These are phyloP conservation scores for Ambrosia trifida DNA, from an alignment of 129 eudicot species.

Conservation along the genomic window DNA sequence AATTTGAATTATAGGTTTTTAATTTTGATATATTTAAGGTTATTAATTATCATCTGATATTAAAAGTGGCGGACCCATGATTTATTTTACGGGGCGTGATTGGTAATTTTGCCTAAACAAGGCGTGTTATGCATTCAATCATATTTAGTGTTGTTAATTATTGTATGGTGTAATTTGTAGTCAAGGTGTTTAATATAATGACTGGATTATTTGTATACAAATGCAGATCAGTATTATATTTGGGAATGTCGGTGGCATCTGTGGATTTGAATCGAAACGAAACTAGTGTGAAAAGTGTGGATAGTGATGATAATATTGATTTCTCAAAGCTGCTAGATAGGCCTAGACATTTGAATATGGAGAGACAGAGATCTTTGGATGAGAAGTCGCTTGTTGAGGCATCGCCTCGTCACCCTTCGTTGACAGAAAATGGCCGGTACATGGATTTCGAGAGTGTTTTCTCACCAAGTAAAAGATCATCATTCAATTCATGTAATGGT, in stretches of 20 bases:
- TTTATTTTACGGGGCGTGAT: too few species aligned
- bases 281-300: slow-evolving; percentile 27
- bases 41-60: background rate
- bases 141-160: background rate
- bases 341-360: slow-evolving; percentile 69
- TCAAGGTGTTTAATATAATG: slow-evolving; percentile 4
- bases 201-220: background rate
- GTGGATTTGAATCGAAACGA: slow-evolving; percentile 50
- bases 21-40: background rate
- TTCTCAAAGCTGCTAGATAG: slow-evolving; percentile 63
- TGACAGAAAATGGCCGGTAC: slow-evolving; percentile 48
- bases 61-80: too few species aligned
- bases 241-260: slow-evolving; percentile 49
- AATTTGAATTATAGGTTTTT: background rate
- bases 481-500: slow-evolving; percentile 60
- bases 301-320: slow-evolving; percentile 54
- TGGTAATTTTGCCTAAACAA: background rate
- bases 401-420: slow-evolving; percentile 54
- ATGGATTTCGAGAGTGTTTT: slow-evolving; percentile 47
- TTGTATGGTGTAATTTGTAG: background rate
- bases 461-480: slow-evolving; percentile 64
- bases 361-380: slow-evolving; percentile 73
- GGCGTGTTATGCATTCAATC: background rate
- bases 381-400: slow-evolving; percentile 71
- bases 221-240: slow-evolving; percentile 34